Percentiles rank a stretch among this genome's conserved stretches.
phyloP scores from a whole-genome alignment of 805 yeast genomes.

The Wickerhamiella cacticola region DNA sequence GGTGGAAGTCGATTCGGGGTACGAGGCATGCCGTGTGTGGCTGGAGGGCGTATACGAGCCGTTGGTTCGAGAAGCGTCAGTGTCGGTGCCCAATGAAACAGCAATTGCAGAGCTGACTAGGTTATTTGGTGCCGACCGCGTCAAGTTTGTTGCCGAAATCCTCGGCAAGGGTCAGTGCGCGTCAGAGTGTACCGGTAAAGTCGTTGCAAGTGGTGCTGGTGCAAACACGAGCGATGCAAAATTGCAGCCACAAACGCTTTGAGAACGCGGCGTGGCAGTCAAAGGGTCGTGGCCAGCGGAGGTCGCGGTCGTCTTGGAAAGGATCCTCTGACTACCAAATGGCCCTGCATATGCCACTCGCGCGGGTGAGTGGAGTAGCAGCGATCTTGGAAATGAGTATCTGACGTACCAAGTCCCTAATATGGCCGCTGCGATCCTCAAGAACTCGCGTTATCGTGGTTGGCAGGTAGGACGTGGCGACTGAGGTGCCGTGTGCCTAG shows the following conservation, averaged over 20 bases:
- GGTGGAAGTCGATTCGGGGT: constrained; percentile 30
- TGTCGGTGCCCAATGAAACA: constrained; percentile 38
- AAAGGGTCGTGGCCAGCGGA: too few species aligned
- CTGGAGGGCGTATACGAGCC: constrained; percentile 27
- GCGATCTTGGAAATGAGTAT: too few species aligned
- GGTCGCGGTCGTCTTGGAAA: too few species aligned
- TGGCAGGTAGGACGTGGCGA: too few species aligned
- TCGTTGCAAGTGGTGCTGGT: constrained; percentile 62
- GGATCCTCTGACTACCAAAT: too few species aligned
- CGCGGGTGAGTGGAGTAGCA: too few species aligned
- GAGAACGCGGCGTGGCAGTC: too few species aligned
- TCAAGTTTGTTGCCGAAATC: constrained; percentile 41
- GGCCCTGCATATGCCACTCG: too few species aligned
- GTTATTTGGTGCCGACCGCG: constrained; percentile 65
- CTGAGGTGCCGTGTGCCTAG: too few species aligned
- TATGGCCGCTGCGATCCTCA: too few species aligned
- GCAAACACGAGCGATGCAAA: constrained; percentile 67
- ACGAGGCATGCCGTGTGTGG: constrained; percentile 26
- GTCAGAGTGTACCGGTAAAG: constrained; percentile 54
- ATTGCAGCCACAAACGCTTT: constrained; percentile 79
- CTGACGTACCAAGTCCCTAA: too few species aligned
- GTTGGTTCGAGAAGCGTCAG: background rate
- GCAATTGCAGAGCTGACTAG: constrained; percentile 67
- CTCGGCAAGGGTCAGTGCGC: constrained; percentile 38
- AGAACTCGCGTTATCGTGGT: too few species aligned